Evolutionary conservation across 1,139 yeast genomes (phyloP).

Genomic region (Nakaseomyces glabratus): DNA sequence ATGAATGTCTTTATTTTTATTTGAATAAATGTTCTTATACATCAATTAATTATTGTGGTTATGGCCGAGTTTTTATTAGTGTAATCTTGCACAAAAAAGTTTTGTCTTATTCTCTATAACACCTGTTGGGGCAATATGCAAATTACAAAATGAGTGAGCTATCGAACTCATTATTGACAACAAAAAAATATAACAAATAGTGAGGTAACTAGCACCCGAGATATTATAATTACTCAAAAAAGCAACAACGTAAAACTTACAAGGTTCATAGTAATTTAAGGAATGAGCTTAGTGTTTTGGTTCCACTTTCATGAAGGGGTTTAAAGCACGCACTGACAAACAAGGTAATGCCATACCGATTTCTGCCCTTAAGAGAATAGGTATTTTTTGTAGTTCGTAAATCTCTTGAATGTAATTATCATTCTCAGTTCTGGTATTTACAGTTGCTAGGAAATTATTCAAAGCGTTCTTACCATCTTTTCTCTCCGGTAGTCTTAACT

Average conservation of each 20-base stretch:
- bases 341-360: slow-evolving; percentile 94
- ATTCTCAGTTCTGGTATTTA: slow-evolving; percentile 53
- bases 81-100: too few relatives aligned
- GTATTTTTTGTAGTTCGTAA: slow-evolving; percentile 66
- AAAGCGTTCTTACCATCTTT: slow-evolving; percentile 35
- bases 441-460: slow-evolving; percentile 47
- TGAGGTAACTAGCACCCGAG: background rate
- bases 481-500: slow-evolving; percentile 36
- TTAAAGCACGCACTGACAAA: slow-evolving; percentile 83
- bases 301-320: slow-evolving; percentile 51
- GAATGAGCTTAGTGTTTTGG: slow-evolving; percentile 6
- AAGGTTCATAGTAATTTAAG: too few relatives aligned
- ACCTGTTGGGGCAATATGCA: too few relatives aligned
- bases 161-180: background rate
- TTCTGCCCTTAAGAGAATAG: slow-evolving; percentile 81
- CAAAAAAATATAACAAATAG: background rate
- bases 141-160: background rate
- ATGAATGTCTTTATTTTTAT: too few relatives aligned
- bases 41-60: too few relatives aligned
- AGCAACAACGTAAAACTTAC: background rate
- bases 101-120: too few relatives aligned
- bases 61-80: too few relatives aligned
- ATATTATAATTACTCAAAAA: too few relatives aligned
- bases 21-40: too few relatives aligned
- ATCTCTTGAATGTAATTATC: slow-evolving; percentile 67